Conservation (phyloP, 768 basidiomycete genomes). For the Kwoniella europaea region DNA sequence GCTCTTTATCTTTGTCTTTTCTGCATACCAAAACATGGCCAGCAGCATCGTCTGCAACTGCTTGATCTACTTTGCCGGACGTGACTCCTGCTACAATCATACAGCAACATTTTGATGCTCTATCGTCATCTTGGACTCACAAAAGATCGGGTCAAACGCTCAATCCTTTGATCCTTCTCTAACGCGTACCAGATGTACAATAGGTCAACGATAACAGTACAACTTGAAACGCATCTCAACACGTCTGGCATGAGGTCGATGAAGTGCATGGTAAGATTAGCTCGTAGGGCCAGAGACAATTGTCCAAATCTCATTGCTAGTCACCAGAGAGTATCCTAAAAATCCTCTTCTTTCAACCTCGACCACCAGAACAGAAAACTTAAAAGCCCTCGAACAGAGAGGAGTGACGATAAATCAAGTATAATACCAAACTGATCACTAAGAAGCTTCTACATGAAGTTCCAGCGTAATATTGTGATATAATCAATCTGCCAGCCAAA, state of each 20-base stretch:
- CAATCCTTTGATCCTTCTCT: neutral
- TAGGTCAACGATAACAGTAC: neutral
- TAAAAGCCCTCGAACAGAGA: neutral
- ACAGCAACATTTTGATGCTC: no score
- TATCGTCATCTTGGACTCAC: neutral
- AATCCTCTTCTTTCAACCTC: neutral
- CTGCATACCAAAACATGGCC: no score
- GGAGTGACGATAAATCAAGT: neutral
- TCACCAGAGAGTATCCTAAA: neutral
- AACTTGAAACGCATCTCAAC: neutral
- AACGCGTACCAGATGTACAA: slow-evolving; percentile 7
- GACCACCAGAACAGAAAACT: neutral
- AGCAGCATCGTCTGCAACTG: no score
- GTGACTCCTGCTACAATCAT: no score
- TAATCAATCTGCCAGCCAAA: neutral
- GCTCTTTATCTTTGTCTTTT: no score
- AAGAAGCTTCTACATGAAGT: neutral
- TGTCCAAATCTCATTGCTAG: no score
- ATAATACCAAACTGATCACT: neutral
- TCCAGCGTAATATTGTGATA: neutral
- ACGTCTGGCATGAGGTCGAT: neutral
- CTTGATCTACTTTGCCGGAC: no score
- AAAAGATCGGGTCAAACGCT: neutral
- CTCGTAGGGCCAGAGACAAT: neutral
- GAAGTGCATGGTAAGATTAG: neutral